Percentiles rank a stretch among this genome's conserved stretches.
phyloP scores from a whole-genome alignment of 2,329 filamentous ascomycete genomes.

The Verticillium albo-atrum region DNA sequence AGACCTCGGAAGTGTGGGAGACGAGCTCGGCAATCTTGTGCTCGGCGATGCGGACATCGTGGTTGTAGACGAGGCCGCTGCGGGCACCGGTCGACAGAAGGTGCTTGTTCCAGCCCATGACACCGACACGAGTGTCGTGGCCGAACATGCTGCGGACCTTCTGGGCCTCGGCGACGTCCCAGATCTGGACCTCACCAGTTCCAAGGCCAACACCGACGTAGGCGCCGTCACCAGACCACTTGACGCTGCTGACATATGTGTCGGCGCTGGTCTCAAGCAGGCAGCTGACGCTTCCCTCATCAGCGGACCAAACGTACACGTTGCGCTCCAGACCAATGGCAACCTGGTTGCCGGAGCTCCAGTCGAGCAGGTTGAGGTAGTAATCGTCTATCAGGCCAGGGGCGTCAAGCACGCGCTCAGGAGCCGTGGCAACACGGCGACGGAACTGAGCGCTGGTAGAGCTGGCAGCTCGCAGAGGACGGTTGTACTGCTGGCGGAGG shows the following conservation, averaged over 20 bases:
- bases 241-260: conserved; percentile 96
- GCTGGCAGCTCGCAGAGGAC: conserved; percentile 76
- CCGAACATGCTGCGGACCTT: conserved; percentile 99
- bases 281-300: conserved; percentile 83
- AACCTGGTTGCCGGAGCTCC: conserved; percentile 96
- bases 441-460: conserved; percentile 79
- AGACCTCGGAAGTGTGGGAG: conserved; percentile 96
- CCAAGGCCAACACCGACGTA: conserved; percentile 95
- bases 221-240: conserved; percentile 96
- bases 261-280: conserved; percentile 84
- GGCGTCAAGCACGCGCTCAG: conserved; percentile 93
- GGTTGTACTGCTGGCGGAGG: conserved; percentile 95
- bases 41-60: conserved; percentile 94
- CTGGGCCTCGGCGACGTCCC: conserved; percentile 91
- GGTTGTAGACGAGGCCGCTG: conserved; percentile 94
- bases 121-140: conserved; percentile 91
- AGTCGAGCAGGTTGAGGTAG: conserved; percentile 97
- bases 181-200: conserved; percentile 96
- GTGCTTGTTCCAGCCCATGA: conserved; percentile 99
- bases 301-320: conserved; percentile 98
- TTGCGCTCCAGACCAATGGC: conserved; percentile 95
- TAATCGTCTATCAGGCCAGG: conserved; percentile 97
- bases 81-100: conserved; percentile 91
- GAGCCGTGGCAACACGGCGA: conserved; percentile 87
- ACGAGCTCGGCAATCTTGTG: conserved; percentile 98